Evolutionary conservation across 805 yeast species (phyloP).

Genomic region (Candida khao-thaluensis): DNA sequence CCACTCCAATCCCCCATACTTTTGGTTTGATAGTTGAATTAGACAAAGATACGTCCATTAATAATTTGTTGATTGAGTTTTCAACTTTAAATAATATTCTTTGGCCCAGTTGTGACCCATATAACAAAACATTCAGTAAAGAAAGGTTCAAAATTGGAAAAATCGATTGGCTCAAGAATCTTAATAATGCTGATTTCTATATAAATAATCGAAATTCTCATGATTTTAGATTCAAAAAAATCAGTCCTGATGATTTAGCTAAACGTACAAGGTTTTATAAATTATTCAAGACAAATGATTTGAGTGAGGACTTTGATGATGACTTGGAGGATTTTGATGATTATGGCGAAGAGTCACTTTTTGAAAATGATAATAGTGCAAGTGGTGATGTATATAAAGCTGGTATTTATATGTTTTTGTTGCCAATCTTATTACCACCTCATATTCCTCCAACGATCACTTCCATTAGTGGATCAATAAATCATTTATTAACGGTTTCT

Average conservation of each 20-base stretch:
- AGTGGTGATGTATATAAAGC: conserved; percentile 39
- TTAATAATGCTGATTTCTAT: conserved; percentile 46
- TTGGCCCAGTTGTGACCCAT: conserved; percentile 58
- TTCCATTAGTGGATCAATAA: conserved; percentile 50
- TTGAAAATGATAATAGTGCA: neutral
- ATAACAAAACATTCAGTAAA: conserved; percentile 39
- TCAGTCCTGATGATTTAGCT: conserved; percentile 46
- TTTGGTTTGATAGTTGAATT: conserved; percentile 52
- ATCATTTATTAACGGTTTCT: conserved; percentile 42
- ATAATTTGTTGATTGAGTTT: conserved; percentile 41
- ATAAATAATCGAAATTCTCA: conserved; percentile 42
- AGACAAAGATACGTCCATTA: conserved; percentile 36
- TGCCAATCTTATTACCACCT: conserved; percentile 62
- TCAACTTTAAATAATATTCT: conserved; percentile 43
- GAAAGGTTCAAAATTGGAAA: conserved; percentile 52
- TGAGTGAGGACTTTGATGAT: conserved; percentile 12
- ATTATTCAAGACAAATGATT: conserved; percentile 18
- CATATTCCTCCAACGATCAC: conserved; percentile 60
- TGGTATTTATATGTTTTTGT: conserved; percentile 67
- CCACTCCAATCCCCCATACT: conserved; percentile 49
- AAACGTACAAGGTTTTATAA: conserved; percentile 34
- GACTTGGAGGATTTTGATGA: conserved; percentile 8
- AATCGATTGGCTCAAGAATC: conserved; percentile 45
- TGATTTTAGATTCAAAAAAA: conserved; percentile 40
- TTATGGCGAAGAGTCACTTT: conserved; percentile 6